Conservation (phyloP, 2,329 filamentous ascomycete species). For the Phaeoacremonium minimum region DNA sequence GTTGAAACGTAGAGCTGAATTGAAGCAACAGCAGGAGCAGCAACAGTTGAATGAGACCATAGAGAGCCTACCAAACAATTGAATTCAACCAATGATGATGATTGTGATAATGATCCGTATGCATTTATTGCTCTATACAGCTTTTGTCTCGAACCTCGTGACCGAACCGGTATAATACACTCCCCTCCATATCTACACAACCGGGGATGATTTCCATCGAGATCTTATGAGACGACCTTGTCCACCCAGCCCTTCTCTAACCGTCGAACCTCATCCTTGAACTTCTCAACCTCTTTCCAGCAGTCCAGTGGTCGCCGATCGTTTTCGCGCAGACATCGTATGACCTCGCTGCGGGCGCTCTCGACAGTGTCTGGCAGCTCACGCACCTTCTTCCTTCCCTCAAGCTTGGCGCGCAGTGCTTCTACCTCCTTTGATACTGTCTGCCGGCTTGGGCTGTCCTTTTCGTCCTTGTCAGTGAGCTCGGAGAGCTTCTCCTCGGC, state of each 20-base stretch:
- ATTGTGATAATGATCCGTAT: no score
- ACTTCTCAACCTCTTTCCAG: constrained; percentile 87
- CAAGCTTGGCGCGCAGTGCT: constrained; percentile 53
- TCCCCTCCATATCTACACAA: not conserved
- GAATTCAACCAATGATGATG: no score
- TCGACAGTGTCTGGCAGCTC: constrained; percentile 68
- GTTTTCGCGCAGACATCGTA: constrained; percentile 76
- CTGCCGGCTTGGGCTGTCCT: constrained; percentile 30
- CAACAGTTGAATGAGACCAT: no score
- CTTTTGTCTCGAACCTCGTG: constrained; percentile 1
- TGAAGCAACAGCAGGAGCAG: constrained; percentile 29
- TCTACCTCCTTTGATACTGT: constrained; percentile 57
- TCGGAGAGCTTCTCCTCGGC: constrained; percentile 61
- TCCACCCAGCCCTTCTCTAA: constrained; percentile 87
- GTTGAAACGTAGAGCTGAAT: constrained; percentile 45
- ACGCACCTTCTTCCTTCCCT: constrained; percentile 60
- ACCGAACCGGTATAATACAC: constrained; percentile 24
- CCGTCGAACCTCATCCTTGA: constrained; percentile 83
- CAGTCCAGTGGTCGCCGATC: constrained; percentile 89
- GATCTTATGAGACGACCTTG: constrained; percentile 57
- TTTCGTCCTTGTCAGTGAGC: constrained; percentile 24
- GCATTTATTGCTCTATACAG: constrained; percentile 7
- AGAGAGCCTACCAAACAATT: no score
- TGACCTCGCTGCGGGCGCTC: constrained; percentile 69
- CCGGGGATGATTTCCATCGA: not conserved